Evolutionary conservation across 345 rosid species (phyloP).

Genomic region (Cardamine chenopodiifolia): DNA sequence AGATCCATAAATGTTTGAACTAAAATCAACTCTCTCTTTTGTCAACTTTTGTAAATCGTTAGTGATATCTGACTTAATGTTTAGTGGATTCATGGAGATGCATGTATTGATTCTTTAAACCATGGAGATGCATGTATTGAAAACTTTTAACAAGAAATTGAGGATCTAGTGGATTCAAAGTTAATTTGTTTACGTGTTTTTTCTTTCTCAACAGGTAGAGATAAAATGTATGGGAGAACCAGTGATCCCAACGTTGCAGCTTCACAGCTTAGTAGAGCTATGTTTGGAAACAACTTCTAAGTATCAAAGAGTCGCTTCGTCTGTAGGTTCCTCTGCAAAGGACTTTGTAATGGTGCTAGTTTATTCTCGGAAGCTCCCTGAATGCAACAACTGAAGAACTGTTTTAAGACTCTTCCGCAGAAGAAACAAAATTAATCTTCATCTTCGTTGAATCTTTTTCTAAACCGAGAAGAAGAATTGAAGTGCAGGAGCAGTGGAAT

Average conservation of each 20-base stretch:
- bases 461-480: neutral
- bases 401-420: constrained; percentile 22
- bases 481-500: constrained; percentile 17
- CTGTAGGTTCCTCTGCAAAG: constrained; percentile 84
- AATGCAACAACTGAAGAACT: constrained; percentile 33
- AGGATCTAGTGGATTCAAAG: constrained; percentile 1
- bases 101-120: neutral
- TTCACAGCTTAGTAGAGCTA: constrained; percentile 69
- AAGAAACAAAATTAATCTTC: constrained; percentile 1
- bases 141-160: neutral
- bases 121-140: neutral
- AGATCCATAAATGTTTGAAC: neutral
- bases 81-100: too few relatives aligned
- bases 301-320: constrained; percentile 57
- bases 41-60: neutral
- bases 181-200: neutral
- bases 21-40: constrained; percentile 1
- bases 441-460: neutral
- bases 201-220: constrained; percentile 61
- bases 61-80: neutral
- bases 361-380: constrained; percentile 61
- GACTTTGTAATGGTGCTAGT: constrained; percentile 88
- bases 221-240: constrained; percentile 84
- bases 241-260: constrained; percentile 65
- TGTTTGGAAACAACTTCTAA: constrained; percentile 72